These are phyloP conservation scores for Cornus controversa DNA, from an alignment of 148 eudicot genomes.

Conservation along the genomic window DNA sequence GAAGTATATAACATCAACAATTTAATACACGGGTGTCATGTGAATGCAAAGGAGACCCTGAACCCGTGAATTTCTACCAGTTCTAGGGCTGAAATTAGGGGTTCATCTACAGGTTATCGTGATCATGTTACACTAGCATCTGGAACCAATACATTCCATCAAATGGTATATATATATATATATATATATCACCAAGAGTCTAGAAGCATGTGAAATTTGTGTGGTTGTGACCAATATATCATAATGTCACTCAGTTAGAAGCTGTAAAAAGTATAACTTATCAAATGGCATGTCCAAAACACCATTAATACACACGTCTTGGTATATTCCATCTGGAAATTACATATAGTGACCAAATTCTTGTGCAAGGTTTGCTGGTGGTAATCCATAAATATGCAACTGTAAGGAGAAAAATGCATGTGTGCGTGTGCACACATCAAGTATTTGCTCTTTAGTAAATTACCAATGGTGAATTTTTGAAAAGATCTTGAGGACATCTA, in stretches of 20 bases:
- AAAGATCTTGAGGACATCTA: slow-evolving; percentile 83
- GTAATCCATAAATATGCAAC: not conserved
- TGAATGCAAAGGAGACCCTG: not conserved
- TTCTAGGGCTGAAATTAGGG: not conserved
- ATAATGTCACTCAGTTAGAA: not conserved
- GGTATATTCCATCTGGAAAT: not conserved
- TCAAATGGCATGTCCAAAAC: not conserved
- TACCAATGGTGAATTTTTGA: slow-evolving; percentile 81
- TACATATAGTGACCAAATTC: too few species aligned
- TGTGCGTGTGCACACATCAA: not conserved
- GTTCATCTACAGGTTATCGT: not conserved
- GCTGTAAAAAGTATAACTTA: not conserved
- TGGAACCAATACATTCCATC: not conserved
- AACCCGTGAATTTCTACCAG: not conserved
- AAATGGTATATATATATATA: not conserved
- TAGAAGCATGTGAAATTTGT: not conserved
- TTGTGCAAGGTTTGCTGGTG: too few species aligned
- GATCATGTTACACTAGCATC: not conserved
- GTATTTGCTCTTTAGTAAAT: not conserved
- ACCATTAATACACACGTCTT: not conserved
- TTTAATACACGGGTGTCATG: not conserved
- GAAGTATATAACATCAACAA: not conserved
- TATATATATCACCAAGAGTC: not conserved
- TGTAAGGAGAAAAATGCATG: not conserved
- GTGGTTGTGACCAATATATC: not conserved